These are phyloP conservation scores for Lantana camara DNA, from an alignment of 257 asterid species.

Conservation along the genomic window DNA sequence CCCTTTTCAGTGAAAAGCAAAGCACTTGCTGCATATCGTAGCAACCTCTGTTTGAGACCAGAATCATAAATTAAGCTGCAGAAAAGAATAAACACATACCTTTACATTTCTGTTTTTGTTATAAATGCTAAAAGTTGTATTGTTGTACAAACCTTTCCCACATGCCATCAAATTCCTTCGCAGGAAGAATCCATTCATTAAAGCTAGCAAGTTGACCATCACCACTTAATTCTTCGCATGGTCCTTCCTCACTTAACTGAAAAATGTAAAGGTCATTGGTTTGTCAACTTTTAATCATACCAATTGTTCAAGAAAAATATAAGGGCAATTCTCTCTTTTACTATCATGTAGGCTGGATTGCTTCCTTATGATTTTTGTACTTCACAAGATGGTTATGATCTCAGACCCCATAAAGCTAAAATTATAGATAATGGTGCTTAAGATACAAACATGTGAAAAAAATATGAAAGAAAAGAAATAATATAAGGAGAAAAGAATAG, in stretches of 20 bases:
- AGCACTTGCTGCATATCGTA: constrained; percentile 94
- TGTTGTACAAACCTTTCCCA: constrained; percentile 85
- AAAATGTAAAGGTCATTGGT: constrained; percentile 13
- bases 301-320: constrained; percentile 13
- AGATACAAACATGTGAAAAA: not conserved
- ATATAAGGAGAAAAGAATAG: constrained; percentile 2
- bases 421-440: constrained; percentile 4
- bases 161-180: constrained; percentile 97
- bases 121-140: constrained; percentile 15
- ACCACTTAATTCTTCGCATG: constrained; percentile 85
- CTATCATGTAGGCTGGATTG: not conserved
- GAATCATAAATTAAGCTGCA: constrained; percentile 96
- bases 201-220: constrained; percentile 91
- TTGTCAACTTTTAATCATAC: constrained; percentile 1
- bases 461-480: not conserved
- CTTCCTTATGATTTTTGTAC: not conserved
- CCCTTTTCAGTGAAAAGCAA: constrained; percentile 98
- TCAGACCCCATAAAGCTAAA: not conserved
- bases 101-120: constrained; percentile 21
- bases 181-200: constrained; percentile 98
- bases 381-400: not conserved
- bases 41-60: constrained; percentile 91
- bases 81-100: constrained; percentile 32
- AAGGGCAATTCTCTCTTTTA: too few relatives aligned
- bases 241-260: constrained; percentile 98